Conservation (phyloP, 108 stramenopile species). For the Heterococcus sp. region DNA sequence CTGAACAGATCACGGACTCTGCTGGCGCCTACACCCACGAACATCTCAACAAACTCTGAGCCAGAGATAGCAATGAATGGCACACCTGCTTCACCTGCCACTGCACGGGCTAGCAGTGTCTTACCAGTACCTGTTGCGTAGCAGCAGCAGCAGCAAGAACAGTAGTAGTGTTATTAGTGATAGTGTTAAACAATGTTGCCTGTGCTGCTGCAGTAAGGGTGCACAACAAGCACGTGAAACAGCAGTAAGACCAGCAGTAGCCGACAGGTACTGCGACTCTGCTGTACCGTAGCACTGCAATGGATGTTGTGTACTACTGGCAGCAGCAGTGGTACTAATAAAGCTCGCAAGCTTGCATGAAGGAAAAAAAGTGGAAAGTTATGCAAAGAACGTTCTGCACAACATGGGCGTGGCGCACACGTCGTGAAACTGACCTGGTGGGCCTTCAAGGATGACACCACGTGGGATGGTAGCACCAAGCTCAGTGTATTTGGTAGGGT, state of each 20-base stretch:
- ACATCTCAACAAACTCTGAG: constrained; percentile 74
- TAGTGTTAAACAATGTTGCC: not conserved
- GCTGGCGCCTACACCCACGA: constrained; percentile 90
- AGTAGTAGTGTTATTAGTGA: not conserved
- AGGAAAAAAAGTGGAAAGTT: not conserved
- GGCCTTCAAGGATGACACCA: constrained; percentile 59
- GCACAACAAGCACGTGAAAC: not conserved
- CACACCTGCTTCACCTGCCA: constrained; percentile 62
- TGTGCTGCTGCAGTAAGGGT: not conserved
- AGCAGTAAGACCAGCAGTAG: too few species aligned
- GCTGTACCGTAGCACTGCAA: too few species aligned
- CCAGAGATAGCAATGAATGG: constrained; percentile 60
- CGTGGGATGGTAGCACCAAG: constrained; percentile 57
- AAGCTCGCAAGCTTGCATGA: not conserved
- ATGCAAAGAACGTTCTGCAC: not conserved
- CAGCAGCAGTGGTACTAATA: not conserved
- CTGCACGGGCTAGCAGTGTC: constrained; percentile 59
- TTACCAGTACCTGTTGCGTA: constrained; percentile 61
- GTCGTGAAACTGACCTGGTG: constrained; percentile 19
- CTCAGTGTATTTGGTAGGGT: constrained; percentile 70
- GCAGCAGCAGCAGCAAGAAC: constrained; percentile 34
- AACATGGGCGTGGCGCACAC: not conserved
- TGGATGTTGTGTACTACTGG: not conserved
- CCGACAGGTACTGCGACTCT: too few species aligned
- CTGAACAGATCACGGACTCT: constrained; percentile 59